A percentile compares a stretch with the other conserved stretches of the same genome.
These are phyloP conservation scores for Caryopteris hybrid DNA, from an alignment of 305 asterid species.

Conservation along the genomic window DNA sequence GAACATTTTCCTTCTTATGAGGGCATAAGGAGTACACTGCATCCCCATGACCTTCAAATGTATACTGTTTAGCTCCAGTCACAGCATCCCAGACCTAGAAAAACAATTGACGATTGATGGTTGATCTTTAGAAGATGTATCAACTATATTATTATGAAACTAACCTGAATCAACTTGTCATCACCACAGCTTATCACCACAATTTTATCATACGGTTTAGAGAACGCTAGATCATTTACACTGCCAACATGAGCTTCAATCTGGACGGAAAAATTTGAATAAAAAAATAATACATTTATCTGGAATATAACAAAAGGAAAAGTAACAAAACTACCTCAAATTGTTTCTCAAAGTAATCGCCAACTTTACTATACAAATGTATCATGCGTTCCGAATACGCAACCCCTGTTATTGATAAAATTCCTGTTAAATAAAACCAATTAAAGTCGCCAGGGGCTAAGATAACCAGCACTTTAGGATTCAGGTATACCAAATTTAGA, in stretches of 20 bases:
- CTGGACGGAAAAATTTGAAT: constrained; percentile 25
- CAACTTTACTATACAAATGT: constrained; percentile 29
- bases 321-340: constrained; percentile 40
- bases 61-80: constrained; percentile 47
- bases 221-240: constrained; percentile 65
- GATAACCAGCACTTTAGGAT: constrained; percentile 6
- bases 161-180: constrained; percentile 58
- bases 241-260: constrained; percentile 64
- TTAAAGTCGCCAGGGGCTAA: neutral
- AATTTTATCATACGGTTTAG: constrained; percentile 33
- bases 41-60: constrained; percentile 60
- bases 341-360: constrained; percentile 27
- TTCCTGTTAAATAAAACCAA: neutral
- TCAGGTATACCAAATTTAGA: constrained; percentile 46
- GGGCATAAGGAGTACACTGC: constrained; percentile 66
- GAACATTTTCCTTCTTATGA: constrained; percentile 36
- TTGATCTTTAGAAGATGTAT: neutral
- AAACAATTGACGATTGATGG: constrained; percentile 11
- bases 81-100: constrained; percentile 49
- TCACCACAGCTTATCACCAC: constrained; percentile 64
- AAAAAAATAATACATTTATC: neutral
- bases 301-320: neutral
- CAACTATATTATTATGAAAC: neutral
- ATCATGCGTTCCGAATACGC: constrained; percentile 44
- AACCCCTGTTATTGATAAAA: constrained; percentile 40